Evolutionary conservation across 306 rosid genomes (phyloP), one percentile per base, ranked within the genome.

Genomic region (Urtica urens): DNA sequence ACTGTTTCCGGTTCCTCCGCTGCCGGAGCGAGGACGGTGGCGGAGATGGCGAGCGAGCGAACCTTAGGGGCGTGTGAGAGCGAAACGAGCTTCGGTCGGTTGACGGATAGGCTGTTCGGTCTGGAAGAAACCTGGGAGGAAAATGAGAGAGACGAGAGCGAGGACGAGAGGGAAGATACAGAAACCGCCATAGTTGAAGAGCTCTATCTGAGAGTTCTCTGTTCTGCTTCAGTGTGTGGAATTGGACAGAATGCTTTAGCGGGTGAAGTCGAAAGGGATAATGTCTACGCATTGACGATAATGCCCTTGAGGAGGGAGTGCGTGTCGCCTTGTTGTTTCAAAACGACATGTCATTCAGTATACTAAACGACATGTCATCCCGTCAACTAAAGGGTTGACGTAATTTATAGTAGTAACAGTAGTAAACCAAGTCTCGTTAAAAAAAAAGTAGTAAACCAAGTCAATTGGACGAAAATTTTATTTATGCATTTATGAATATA

Each of bases 81-180:
- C 1, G 79, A 59, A 59, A 66, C 23, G 1, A 82, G 28, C 48
- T 57, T 46, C 34, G 79, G 49, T 13, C 52, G 64, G 11, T 65
- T 31, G 33, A 78, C 37, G 0, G 69, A 74, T 13, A 71, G 69
- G 20, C 26, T 13, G 57, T 11, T 55, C 9, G 84, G 73, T 38
- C 66, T 79, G 46, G 67, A 73, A 8, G 94, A 76, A 38, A 90
- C 10, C 12, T 64, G 68, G 6, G 94, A 81, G 21, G 95, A 90
- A 66, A 90, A 90, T 2, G 97, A 84, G 65, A 90, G 87, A 45
- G 94, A 79, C 39, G 92, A 64, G 38, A 90, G 29, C 5, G 95
- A 55, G 0, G 74, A 59, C 0, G 86, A 51, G 38, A 90, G 81
- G 29, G 84, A 49, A 5, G 83, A 62, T 26, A 88, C 13, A 23